Percentiles rank a stretch among this genome's conserved stretches.
These are phyloP conservation scores for Eimeria brunetti DNA, from an alignment of 169 alveolate genomes.

Conservation along the genomic window DNA sequence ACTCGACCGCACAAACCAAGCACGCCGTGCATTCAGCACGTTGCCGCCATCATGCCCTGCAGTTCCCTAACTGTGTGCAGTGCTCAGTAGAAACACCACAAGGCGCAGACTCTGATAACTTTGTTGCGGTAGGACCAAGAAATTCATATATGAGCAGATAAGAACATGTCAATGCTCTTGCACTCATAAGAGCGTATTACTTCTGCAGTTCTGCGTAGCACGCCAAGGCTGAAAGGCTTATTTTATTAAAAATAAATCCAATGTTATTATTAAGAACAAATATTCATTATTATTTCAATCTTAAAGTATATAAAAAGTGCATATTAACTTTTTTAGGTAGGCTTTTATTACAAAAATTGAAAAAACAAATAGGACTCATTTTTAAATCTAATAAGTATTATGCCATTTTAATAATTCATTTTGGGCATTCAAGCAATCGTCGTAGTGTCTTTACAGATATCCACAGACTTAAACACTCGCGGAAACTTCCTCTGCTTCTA, in stretches of 20 bases:
- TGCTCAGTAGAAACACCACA: neutral
- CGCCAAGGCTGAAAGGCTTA: too few relatives aligned
- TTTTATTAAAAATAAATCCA: conserved; percentile 51
- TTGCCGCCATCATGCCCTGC: neutral
- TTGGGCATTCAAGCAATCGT: neutral
- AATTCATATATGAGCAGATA: too few relatives aligned
- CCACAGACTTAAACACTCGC: too few relatives aligned
- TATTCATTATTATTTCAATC: conserved; percentile 43
- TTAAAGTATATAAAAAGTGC: conserved; percentile 55
- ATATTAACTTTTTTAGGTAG: conserved; percentile 64
- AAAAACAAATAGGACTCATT: conserved; percentile 4
- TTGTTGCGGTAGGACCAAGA: neutral
- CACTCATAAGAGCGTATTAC: too few relatives aligned
- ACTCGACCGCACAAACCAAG: neutral
- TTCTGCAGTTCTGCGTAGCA: too few relatives aligned
- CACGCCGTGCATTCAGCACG: neutral
- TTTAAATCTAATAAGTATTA: conserved; percentile 24
- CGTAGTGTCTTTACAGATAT: too few relatives aligned
- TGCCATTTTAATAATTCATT: conserved; percentile 19
- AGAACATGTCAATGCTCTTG: too few relatives aligned
- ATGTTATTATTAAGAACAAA: conserved; percentile 24
- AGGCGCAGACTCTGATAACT: too few relatives aligned
- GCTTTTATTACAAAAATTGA: conserved; percentile 38
- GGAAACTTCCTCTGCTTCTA: too few relatives aligned
- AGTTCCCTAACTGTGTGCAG: neutral